phyloP scores from a whole-genome alignment of 2,329 filamentous ascomycete species.

The Fusarium chaquense region DNA sequence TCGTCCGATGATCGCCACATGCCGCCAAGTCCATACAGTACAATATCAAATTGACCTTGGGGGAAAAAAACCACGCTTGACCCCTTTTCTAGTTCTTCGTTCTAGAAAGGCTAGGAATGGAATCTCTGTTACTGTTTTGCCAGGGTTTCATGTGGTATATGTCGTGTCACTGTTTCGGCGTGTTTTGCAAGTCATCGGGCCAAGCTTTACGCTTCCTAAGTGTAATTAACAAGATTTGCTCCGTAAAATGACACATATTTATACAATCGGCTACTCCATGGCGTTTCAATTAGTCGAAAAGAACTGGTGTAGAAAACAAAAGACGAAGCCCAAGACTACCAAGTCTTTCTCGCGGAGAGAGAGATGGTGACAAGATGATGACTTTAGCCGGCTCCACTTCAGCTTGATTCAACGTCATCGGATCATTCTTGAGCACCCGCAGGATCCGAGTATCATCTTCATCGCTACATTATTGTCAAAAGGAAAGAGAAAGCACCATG shows the following conservation, averaged over 20 bases:
- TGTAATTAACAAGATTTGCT: not conserved
- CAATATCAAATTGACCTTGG: not conserved
- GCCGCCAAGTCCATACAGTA: not conserved
- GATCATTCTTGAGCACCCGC: not conserved
- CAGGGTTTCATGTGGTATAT: not conserved
- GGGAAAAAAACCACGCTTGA: not conserved
- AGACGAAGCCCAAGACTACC: not conserved
- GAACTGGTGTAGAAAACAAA: not conserved
- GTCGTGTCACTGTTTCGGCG: not conserved
- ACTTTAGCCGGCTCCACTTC: not conserved
- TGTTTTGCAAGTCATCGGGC: not conserved
- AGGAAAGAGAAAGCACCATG: not conserved
- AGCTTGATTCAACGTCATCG: not conserved
- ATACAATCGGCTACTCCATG: not conserved
- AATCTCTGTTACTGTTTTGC: no score
- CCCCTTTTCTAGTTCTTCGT: not conserved
- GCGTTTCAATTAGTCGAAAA: not conserved
- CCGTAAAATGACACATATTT: not conserved
- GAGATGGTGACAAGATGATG: not conserved
- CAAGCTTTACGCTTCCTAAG: not conserved
- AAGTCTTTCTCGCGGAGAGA: not conserved
- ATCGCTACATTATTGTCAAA: not conserved
- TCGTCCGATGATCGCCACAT: constrained; percentile 15
- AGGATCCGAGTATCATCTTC: not conserved
- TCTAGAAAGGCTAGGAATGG: no score